Evolutionary conservation across 108 stramenopile species (phyloP), one percentile per base, ranked within the genome.

Genomic region (Licmophora abbreviata): DNA sequence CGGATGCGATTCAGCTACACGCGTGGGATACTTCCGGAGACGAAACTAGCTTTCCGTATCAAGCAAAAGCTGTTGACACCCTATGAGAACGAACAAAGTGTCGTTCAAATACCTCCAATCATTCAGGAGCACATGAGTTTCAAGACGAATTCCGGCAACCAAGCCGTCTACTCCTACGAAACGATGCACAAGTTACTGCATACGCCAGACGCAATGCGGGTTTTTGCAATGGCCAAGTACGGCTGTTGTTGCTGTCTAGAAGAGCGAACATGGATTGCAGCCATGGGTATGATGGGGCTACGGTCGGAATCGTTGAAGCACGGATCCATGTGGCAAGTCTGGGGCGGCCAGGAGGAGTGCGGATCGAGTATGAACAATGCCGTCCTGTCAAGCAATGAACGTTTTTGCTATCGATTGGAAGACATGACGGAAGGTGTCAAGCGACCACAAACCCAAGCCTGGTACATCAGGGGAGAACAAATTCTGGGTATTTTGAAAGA

Each of bases 211-310:
- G 66, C 57, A 5, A 36, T 30, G 31, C 31, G 68, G 55, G 29
- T 74, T 5, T 68, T 68, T 43, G 66, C 57, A 30, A 32, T 59
- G 22, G 55, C 66, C 15, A 74, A 74, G 34, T 74, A 74, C 45
- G 58, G 60, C 25, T 63, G 61, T 41, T 74, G 58, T 44, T 68
- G 73, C 43, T 74, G 66, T 37, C 24, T 68, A 14, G 62, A 63
- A 44, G 66, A 74, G 56, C 57, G 63, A 37, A 63, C 48, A 38
- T 74, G 73, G 73, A 60, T 66, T 37, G 66, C 62, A 15, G 73
- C 66, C 9, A 45, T 63, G 37, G 29, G 33, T 14, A 32, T 74
- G 22, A 54, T 74, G 29, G 72, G 72, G 10, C 44, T 36, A 29
- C 33, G 35, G 44, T 28, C 33, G 21, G 45, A 70, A 36, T 61